Base-by-base conservation (phyloP, 257 asterid species). In the Schizonepeta tenuifolia region DNA sequence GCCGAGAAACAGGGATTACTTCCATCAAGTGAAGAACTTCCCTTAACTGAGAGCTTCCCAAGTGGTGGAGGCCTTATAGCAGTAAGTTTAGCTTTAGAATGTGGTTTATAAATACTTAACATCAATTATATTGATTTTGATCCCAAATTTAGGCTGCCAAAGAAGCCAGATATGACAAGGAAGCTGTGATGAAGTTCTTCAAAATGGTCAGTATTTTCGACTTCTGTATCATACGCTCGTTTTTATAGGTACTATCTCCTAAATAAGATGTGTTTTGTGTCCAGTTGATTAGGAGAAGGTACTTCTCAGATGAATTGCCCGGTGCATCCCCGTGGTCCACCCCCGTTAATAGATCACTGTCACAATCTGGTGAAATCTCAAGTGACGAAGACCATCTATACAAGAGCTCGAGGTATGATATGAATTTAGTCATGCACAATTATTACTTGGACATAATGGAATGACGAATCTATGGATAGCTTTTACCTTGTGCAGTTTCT, bases 1-100 rank as follows among this genome's bases (percentile, higher is more conserved):
- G 99, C 89, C 54, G 99, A 95, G 86, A 95, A 90, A 79, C 99
- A 95, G 83, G 97, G 99, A 47, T 79, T 92, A 62, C 97, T 95
- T 78, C 88, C 98, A 53, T 79, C 96, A 49, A 90, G 87, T 33
- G 98, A 95, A 81, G 99, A 95, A 75, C 84, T 92, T 75, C 98
- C 97, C 1, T 64, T 95, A 77, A 84, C 89, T 4, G 98, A 88
- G 85, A 92, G 91, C 80, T 95, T 95, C 75, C 92, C 99, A 40
- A 85, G 87, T 38, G 81, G 85, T 59, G 96, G 96, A 74, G 92
- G 98, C 76, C 92, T 90, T 72, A n/a, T 88, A 5, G 93, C 98
- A 46, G 99, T 94, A 88, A 83, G 93, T 90, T 74, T 53, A 10
- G 62, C 57, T 59, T 10, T 18, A 43, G 47, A 51, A 50, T 18